A percentile compares a stretch with the other conserved stretches of the same genome.
Conservation (phyloP, 495 filamentous ascomycete genomes). For the Penicillium coffeae region DNA sequence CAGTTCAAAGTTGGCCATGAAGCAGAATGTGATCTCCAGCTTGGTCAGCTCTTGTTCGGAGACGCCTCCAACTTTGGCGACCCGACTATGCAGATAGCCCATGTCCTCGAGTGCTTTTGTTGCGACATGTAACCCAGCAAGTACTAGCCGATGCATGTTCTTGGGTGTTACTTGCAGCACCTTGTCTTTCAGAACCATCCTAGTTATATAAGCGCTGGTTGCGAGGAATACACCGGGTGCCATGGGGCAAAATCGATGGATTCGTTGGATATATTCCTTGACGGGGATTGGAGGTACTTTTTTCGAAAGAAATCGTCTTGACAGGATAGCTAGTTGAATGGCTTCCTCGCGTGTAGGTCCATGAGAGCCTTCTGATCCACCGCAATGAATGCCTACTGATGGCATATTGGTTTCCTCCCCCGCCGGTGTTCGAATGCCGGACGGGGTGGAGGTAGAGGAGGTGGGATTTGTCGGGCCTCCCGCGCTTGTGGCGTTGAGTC, state of each 20-base stretch:
- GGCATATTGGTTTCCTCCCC: constrained; percentile 17
- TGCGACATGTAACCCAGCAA: constrained; percentile 79
- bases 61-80: constrained; percentile 88
- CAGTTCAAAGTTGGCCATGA: constrained; percentile 75
- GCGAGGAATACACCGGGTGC: constrained; percentile 96
- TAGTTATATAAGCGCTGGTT: constrained; percentile 82
- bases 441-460: constrained; percentile 51
- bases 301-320: constrained; percentile 89
- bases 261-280: constrained; percentile 78
- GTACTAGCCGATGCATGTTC: constrained; percentile 82
- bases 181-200: constrained; percentile 69
- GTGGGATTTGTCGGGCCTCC: constrained; percentile 47
- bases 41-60: constrained; percentile 71
- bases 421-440: constrained; percentile 49
- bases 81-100: constrained; percentile 74
- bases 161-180: constrained; percentile 69
- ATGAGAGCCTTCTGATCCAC: constrained; percentile 2
- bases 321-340: constrained; percentile 50
- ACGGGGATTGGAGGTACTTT: constrained; percentile 74
- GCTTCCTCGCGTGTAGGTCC: constrained; percentile 13
- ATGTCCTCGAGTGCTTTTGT: constrained; percentile 93
- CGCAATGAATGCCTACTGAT: constrained; percentile 31
- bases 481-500: constrained; percentile 65
- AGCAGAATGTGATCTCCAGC: constrained; percentile 90
- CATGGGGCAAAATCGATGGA: constrained; percentile 90